Evolutionary conservation across 352 stramenopile genomes (phyloP).

Genomic region (Pythium periplocum): DNA sequence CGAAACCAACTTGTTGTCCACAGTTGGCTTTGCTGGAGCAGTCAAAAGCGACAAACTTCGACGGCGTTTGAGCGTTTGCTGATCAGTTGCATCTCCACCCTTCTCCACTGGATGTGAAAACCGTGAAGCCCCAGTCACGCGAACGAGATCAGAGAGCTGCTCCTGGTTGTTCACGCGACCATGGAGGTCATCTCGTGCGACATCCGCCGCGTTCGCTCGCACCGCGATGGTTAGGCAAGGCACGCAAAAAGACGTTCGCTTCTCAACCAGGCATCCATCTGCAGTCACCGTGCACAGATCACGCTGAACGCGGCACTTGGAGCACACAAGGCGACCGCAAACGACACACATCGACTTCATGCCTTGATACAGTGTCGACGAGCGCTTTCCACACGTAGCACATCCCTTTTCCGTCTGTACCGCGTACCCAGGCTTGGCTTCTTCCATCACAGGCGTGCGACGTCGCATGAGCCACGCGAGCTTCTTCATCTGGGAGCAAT

Average conservation of each 20-base stretch:
- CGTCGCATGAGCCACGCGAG: conserved; percentile 43
- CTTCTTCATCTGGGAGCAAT: conserved; percentile 66
- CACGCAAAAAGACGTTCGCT: conserved; percentile 16
- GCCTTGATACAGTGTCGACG: background rate
- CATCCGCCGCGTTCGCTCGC: conserved; percentile 13
- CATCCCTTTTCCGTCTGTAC: conserved; percentile 2
- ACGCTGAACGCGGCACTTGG: conserved; percentile 16
- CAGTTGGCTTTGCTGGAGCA: too few species aligned
- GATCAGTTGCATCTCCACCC: too few species aligned
- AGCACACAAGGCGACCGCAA: conserved; percentile 12
- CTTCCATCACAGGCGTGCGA: conserved; percentile 11
- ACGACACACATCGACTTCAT: conserved; percentile 13
- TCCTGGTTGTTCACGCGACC: background rate
- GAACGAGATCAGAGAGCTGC: conserved; percentile 12
- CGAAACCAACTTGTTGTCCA: too few species aligned
- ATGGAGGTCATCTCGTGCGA: conserved; percentile 17
- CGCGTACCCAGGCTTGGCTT: background rate
- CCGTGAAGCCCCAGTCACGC: background rate
- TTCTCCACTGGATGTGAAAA: too few species aligned
- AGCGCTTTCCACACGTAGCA: conserved; percentile 7
- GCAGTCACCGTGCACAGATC: conserved; percentile 10
- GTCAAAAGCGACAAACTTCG: too few species aligned
- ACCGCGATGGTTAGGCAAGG: conserved; percentile 18
- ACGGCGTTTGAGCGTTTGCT: too few species aligned
- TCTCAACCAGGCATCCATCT: background rate